Evolutionary conservation across 331 rosid genomes (phyloP).

Genomic region (Rhamnella rubrinervis): DNA sequence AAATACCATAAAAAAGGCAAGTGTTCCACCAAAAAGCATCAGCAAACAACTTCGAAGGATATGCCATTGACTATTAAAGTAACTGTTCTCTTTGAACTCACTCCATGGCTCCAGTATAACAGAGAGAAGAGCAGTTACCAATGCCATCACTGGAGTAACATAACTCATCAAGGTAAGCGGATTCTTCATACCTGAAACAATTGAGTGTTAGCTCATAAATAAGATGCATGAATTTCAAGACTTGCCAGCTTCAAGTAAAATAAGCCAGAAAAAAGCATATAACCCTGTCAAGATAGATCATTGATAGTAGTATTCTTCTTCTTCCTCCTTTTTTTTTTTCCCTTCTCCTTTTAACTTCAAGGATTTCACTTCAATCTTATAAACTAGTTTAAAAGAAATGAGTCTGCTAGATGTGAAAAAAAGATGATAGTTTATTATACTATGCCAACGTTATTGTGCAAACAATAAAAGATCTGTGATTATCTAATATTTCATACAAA

Average conservation of each 20-base stretch:
- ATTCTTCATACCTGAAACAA: constrained; percentile 79
- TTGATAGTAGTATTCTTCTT: no score
- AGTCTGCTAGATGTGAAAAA: no score
- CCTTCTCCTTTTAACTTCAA: no score
- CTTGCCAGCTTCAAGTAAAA: background rate
- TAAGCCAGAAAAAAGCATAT: no score
- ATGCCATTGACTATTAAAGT: constrained; percentile 77
- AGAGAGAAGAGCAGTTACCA: constrained; percentile 74
- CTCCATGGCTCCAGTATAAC: constrained; percentile 89
- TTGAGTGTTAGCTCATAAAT: constrained; percentile 8
- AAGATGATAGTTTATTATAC: background rate
- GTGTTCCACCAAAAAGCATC: constrained; percentile 90
- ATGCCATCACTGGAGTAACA: constrained; percentile 92
- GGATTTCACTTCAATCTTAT: no score
- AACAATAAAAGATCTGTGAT: background rate
- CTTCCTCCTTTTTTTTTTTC: no score
- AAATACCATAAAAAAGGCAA: constrained; percentile 91
- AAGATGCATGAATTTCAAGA: background rate
- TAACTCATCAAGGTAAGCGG: constrained; percentile 95
- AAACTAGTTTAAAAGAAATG: no score
- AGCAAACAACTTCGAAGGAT: constrained; percentile 72
- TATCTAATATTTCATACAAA: constrained; percentile 8
- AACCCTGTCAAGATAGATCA: no score
- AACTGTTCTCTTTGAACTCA: constrained; percentile 58
- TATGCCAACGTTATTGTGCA: background rate